phyloP scores from a whole-genome alignment of 345 rosid genomes.

The Erysimum cheiranthoides region DNA sequence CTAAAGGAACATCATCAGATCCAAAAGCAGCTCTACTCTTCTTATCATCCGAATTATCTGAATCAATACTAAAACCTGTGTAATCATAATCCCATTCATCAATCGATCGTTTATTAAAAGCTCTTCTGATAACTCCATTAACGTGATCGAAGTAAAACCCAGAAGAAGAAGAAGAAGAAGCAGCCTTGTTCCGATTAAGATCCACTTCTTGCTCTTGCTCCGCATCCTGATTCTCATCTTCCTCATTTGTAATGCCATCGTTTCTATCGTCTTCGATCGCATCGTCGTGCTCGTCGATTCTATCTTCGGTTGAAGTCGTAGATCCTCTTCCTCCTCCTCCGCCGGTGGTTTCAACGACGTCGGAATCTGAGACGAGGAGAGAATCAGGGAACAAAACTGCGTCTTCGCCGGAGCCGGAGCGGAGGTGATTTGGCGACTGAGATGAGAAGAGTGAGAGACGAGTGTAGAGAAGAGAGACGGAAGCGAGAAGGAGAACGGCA shows the following conservation, averaged over 20 bases:
- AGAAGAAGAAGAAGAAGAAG: constrained; percentile 43
- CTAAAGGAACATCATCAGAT: constrained; percentile 82
- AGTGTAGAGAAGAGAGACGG: constrained; percentile 83
- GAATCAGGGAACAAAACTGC: constrained; percentile 48
- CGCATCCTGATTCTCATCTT: constrained; percentile 45
- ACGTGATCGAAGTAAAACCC: constrained; percentile 79
- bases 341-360: constrained; percentile 48
- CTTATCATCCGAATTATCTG: constrained; percentile 38
- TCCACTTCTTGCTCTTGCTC: constrained; percentile 53
- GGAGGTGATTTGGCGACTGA: constrained; percentile 44
- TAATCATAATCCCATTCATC: constrained; percentile 91
- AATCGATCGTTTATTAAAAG: constrained; percentile 67
- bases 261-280: constrained; percentile 56
- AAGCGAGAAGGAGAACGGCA: constrained; percentile 79
- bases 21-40: constrained; percentile 60
- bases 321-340: constrained; percentile 41
- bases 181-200: constrained; percentile 39
- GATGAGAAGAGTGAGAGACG: constrained; percentile 76
- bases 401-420: constrained; percentile 46
- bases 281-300: constrained; percentile 92
- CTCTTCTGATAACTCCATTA: constrained; percentile 64
- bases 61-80: constrained; percentile 46
- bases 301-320: constrained; percentile 50
- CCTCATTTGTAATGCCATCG: constrained; percentile 34
- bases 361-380: constrained; percentile 64